phyloP scores from a whole-genome alignment of 768 basidiomycete species.

The Clitopilus passeckerianus region DNA sequence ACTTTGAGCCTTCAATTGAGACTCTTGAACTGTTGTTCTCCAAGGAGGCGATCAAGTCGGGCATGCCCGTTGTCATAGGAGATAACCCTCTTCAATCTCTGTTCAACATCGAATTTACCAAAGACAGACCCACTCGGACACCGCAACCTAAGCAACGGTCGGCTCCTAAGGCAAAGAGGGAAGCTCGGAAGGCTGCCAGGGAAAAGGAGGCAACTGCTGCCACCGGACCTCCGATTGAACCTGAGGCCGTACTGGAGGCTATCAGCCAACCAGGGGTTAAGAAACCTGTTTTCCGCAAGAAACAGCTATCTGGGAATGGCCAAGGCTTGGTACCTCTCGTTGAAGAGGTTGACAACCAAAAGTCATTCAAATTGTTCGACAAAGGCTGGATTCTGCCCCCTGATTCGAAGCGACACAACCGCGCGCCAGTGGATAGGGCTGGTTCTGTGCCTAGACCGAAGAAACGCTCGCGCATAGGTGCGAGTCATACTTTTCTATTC shows the following conservation, averaged over 20 bases:
- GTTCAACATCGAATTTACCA: slow-evolving; percentile 62
- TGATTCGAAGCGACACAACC: slow-evolving; percentile 62
- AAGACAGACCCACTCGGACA: slow-evolving; percentile 44
- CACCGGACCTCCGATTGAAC: too few relatives aligned
- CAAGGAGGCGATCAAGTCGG: slow-evolving; percentile 44
- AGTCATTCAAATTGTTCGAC: slow-evolving; percentile 80
- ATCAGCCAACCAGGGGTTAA: slow-evolving; percentile 21
- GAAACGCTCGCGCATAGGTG: slow-evolving; percentile 49
- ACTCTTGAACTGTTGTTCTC: slow-evolving; percentile 54
- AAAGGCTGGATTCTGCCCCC: slow-evolving; percentile 86
- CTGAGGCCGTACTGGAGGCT: too few relatives aligned
- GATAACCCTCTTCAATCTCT: slow-evolving; percentile 61
- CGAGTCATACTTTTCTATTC: slow-evolving; percentile 7
- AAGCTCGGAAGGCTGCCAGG: too few relatives aligned
- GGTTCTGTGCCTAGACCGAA: slow-evolving; percentile 41
- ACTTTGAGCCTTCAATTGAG: slow-evolving; percentile 68
- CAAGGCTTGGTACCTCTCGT: slow-evolving; percentile 50
- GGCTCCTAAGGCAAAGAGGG: too few relatives aligned
- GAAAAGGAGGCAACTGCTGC: too few relatives aligned
- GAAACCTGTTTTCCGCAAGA: slow-evolving; percentile 16
- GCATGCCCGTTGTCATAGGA: slow-evolving; percentile 47
- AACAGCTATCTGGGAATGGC: slow-evolving; percentile 18
- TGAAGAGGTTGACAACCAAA: slow-evolving; percentile 64
- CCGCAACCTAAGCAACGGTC: slow-evolving; percentile 26
- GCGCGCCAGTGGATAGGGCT: slow-evolving; percentile 40